Base-by-base conservation (phyloP, 352 stramenopile species). In the Globisporangium spinosum region DNA sequence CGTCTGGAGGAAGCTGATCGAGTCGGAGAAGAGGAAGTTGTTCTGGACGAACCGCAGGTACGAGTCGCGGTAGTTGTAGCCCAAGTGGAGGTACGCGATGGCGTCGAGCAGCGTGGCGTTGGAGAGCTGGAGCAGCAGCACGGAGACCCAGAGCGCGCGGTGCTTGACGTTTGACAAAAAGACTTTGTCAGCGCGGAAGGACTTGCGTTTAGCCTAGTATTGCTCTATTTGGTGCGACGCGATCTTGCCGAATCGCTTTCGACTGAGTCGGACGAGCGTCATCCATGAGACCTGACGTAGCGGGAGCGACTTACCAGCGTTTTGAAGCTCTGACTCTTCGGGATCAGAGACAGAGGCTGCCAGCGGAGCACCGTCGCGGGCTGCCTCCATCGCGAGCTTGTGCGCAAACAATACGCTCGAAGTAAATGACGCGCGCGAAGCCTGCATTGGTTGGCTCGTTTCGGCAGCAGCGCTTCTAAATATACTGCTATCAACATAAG, bases 41-140 rank as follows among this genome's bases (percentile, higher is more conserved):
- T 22, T 40, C 15, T 58, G 25, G 12, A 58, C 12, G 23, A 38
- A 58, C 53, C 25, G 22, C 23, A 34, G 5, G 23, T 35, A 35
- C 23, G 53, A 58, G 53, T 58, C 53, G 3, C 23, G 51, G 22
- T 15, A 10, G 51, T 57, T 57, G 51, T 57, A 57, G 51, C 51
- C 22, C 3, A 57, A 27, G 51, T 57, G 27, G 22, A 57, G 15
- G 8, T 29, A 57, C 51, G 51, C 51, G 6, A 27, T 34, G 8
- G 51, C 23, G 22, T 0, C 10, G 10, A 57, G 51, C 1, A 57
- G 10, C 22, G 3, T n/a, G 10, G 22, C 22, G 51, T 57, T 57
- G 9, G 51, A 57, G 51, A 57, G 51, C 51, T 57, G 53, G 53
- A 58, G 23, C 53, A 58, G 12, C 3, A 58, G 53, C 23, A 58